These are phyloP conservation scores for Cryphonectria japonica DNA, from an alignment of 2,329 filamentous ascomycete genomes.

Conservation along the genomic window DNA sequence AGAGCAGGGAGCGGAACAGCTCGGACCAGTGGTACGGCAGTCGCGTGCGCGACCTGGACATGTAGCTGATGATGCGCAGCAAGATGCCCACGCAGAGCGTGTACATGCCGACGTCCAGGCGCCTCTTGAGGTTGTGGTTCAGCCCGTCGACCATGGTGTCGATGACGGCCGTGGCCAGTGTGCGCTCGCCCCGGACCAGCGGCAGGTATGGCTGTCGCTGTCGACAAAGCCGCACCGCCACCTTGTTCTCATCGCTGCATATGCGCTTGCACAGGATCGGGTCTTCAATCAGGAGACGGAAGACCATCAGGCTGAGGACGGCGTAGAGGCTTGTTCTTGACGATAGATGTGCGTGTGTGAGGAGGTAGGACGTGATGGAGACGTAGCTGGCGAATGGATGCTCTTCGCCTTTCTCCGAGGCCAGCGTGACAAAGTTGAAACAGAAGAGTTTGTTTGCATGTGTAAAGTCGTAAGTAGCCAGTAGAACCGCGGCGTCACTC, in stretches of 20 bases:
- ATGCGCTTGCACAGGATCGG: conserved; percentile 79
- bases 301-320: conserved; percentile 80
- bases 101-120: conserved; percentile 85
- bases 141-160: conserved; percentile 90
- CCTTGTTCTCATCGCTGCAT: conserved; percentile 77
- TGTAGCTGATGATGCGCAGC: conserved; percentile 79
- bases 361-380: conserved; percentile 87
- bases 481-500: conserved; percentile 75
- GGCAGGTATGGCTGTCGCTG: conserved; percentile 88
- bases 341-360: conserved; percentile 91
- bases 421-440: conserved; percentile 73
- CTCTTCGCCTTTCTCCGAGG: conserved; percentile 67
- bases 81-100: conserved; percentile 80
- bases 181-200: conserved; percentile 70
- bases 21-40: conserved; percentile 93
- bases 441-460: conserved; percentile 96
- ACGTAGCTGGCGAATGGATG: conserved; percentile 80
- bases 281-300: conserved; percentile 88
- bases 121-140: conserved; percentile 87
- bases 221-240: conserved; percentile 79
- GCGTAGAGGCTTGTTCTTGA: conserved; percentile 78
- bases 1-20: conserved; percentile 86
- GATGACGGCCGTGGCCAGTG: conserved; percentile 75
- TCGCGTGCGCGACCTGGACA: conserved; percentile 80
- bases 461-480: conserved; percentile 90